These are phyloP conservation scores for Aspergillus pseudonomiae DNA, from an alignment of 2,329 filamentous ascomycete genomes.

Conservation along the genomic window DNA sequence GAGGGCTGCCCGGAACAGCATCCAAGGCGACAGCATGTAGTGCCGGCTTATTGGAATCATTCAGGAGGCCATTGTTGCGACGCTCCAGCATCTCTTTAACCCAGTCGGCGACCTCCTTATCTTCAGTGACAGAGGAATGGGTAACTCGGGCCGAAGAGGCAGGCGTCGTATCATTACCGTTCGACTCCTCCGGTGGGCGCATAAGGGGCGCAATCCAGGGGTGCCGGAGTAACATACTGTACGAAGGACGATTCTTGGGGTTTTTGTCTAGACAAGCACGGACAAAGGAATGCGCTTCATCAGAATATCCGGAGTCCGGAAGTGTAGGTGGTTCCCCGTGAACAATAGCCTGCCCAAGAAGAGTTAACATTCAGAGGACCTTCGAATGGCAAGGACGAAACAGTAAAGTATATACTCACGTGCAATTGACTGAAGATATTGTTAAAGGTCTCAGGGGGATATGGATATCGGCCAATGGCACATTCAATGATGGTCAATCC, in stretches of 20 bases:
- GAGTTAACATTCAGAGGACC: conserved; percentile 2
- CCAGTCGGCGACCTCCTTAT: conserved; percentile 86
- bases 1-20: conserved; percentile 55
- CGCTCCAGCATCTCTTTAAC: conserved; percentile 71
- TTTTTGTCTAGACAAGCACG: conserved; percentile 88
- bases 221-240: conserved; percentile 84
- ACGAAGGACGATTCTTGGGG: conserved; percentile 88
- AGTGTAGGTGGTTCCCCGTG: conserved; percentile 93
- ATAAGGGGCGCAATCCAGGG: conserved; percentile 79
- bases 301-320: conserved; percentile 76
- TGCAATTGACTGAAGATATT: conserved; percentile 98
- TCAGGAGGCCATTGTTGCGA: conserved; percentile 62
- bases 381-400: background rate
- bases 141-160: conserved; percentile 41
- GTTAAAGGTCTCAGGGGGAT: conserved; percentile 94
- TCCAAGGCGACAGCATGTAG: conserved; percentile 86
- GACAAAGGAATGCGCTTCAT: conserved; percentile 83
- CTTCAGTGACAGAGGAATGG: conserved; percentile 57
- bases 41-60: conserved; percentile 69
- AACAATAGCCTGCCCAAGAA: conserved; percentile 77
- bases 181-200: conserved; percentile 73
- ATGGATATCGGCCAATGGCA: conserved; percentile 90
- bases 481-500: conserved; percentile 95
- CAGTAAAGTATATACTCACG: conserved; percentile 61
- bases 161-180: conserved; percentile 45